Evolutionary conservation across 805 yeast species (phyloP).

Genomic region (Dipodascus albidus): DNA sequence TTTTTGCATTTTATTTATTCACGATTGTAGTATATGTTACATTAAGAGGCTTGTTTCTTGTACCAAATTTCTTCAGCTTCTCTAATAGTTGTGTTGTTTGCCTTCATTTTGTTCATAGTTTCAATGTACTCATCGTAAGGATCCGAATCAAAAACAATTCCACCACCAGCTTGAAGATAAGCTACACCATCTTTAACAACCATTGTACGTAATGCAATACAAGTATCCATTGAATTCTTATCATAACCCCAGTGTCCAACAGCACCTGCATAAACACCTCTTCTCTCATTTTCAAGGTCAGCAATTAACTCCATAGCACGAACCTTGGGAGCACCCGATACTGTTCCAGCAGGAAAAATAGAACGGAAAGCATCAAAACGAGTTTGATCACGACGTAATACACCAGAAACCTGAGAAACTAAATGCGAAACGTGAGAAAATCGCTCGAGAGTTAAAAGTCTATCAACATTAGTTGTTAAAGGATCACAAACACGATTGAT

Average conservation of each 20-base stretch:
- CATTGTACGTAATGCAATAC: conserved; percentile 97
- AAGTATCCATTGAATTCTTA: conserved; percentile 90
- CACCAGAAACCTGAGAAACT: conserved; percentile 91
- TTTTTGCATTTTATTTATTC: too few species aligned
- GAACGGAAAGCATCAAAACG: conserved; percentile 96
- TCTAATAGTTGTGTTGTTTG: conserved; percentile 81
- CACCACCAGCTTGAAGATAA: conserved; percentile 97
- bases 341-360: conserved; percentile 98
- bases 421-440: conserved; percentile 96
- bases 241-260: conserved; percentile 98
- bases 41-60: too few species aligned
- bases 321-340: conserved; percentile 96
- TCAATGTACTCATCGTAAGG: conserved; percentile 92
- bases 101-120: conserved; percentile 94
- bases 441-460: conserved; percentile 79
- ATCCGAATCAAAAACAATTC: conserved; percentile 91
- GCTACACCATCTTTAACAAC: conserved; percentile 84
- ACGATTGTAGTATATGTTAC: too few species aligned
- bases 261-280: conserved; percentile 98
- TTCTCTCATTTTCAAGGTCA: conserved; percentile 78
- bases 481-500: conserved; percentile 93
- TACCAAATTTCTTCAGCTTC: conserved; percentile 62
- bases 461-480: conserved; percentile 69
- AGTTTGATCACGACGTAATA: conserved; percentile 67
- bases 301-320: conserved; percentile 92